Percentiles rank a stretch among this genome's conserved stretches.
Evolutionary conservation across 2,329 filamentous ascomycete genomes (phyloP).

Genomic region (Neurospora sp.): DNA sequence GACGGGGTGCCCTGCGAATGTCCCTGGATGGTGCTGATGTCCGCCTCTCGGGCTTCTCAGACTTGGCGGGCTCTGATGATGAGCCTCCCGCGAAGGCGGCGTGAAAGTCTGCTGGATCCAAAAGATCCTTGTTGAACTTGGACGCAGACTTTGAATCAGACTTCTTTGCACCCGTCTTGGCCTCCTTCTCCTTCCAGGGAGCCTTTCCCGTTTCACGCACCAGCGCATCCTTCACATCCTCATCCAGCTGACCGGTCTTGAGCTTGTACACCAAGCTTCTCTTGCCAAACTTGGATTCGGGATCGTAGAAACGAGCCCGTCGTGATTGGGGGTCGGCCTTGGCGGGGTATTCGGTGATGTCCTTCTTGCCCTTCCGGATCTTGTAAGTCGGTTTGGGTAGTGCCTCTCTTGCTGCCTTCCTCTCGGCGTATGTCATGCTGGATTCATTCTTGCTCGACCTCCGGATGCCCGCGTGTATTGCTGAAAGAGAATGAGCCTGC

Average conservation of each 20-base stretch:
- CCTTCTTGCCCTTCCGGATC: constrained; percentile 40
- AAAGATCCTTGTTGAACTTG: not conserved
- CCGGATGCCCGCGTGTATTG: constrained; percentile 58
- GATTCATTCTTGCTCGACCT: constrained; percentile 12
- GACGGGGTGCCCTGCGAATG: not conserved
- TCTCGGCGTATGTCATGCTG: constrained; percentile 21
- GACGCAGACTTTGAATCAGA: constrained; percentile 2
- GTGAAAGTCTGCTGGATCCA: not conserved
- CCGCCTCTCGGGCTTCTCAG: not conserved
- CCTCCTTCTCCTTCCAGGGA: not conserved
- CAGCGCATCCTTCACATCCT: constrained; percentile 18
- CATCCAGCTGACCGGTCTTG: constrained; percentile 34
- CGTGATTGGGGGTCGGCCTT: constrained; percentile 34
- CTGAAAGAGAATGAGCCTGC: constrained; percentile 48
- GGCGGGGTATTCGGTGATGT: constrained; percentile 33
- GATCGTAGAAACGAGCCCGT: constrained; percentile 41
- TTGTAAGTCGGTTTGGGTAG: constrained; percentile 22
- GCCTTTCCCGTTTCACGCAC: not conserved
- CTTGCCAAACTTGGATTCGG: constrained; percentile 39
- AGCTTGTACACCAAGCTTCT: constrained; percentile 45
- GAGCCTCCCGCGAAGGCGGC: not conserved
- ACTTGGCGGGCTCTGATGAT: not conserved
- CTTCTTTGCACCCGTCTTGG: not conserved
- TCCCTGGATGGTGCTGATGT: not conserved
- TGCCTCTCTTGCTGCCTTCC: constrained; percentile 17